Evolutionary conservation across 2,329 filamentous ascomycete genomes (phyloP).

Genomic region (Trichoderma brevicompactum): DNA sequence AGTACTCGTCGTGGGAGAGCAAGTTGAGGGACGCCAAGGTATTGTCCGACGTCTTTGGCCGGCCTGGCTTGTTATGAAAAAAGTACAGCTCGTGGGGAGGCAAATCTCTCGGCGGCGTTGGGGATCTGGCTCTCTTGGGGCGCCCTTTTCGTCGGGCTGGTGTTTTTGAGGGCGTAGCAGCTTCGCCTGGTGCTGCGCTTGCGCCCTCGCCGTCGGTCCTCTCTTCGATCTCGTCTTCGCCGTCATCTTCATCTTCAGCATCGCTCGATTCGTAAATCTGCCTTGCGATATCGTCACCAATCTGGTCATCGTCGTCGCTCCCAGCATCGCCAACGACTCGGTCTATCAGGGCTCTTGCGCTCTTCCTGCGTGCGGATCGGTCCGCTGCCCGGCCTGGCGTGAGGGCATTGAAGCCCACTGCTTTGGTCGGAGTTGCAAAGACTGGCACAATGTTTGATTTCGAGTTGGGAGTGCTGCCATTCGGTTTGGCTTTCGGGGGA

Average conservation of each 20-base stretch:
- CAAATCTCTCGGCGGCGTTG: conserved; percentile 79
- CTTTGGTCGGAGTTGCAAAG: conserved; percentile 48
- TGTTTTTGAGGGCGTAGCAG: conserved; percentile 52
- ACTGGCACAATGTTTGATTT: conserved; percentile 40
- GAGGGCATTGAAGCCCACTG: conserved; percentile 40
- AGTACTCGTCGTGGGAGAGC: conserved; percentile 92
- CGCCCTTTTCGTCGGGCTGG: conserved; percentile 35
- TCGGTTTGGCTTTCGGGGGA: conserved; percentile 40
- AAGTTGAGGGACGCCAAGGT: conserved; percentile 75
- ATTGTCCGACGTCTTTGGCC: conserved; percentile 83
- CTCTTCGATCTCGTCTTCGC: conserved; percentile 56
- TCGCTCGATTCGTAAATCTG: conserved; percentile 61
- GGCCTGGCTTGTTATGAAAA: conserved; percentile 83
- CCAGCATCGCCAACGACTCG: conserved; percentile 65
- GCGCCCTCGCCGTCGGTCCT: conserved; percentile 36
- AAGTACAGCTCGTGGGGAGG: conserved; percentile 93
- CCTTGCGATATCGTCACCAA: conserved; percentile 31
- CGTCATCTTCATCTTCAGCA: conserved; percentile 74
- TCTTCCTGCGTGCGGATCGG: conserved; percentile 85
- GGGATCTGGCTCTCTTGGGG: conserved; percentile 57
- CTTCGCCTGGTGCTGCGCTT: conserved; percentile 40
- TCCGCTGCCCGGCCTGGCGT: conserved; percentile 77
- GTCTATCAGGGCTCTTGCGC: conserved; percentile 75
- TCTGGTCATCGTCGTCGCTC: conserved; percentile 66
- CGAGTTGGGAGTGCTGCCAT: conserved; percentile 44